Percentiles rank a stretch among this genome's conserved stretches.
Conservation (phyloP, 306 rosid species). For the Pachyrhizus erosus region DNA sequence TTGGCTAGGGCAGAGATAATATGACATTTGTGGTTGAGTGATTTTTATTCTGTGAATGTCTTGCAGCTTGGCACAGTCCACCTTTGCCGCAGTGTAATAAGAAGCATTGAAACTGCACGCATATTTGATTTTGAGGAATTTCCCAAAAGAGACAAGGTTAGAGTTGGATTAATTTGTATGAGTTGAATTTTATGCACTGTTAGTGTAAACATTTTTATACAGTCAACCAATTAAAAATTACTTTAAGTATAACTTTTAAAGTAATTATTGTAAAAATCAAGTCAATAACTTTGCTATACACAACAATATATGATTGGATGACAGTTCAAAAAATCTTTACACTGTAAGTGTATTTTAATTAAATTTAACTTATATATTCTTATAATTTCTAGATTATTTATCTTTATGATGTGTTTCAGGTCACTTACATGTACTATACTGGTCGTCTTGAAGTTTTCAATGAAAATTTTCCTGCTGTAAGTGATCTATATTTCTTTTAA, state of each 20-base stretch:
- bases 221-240: background rate
- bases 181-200: background rate
- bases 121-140: slow-evolving; percentile 98
- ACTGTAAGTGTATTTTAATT: background rate
- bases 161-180: slow-evolving; percentile 25
- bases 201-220: background rate
- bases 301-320: background rate
- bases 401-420: slow-evolving; percentile 60
- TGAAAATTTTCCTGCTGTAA: slow-evolving; percentile 92
- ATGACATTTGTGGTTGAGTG: slow-evolving; percentile 33
- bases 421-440: slow-evolving; percentile 96
- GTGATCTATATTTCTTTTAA: slow-evolving; percentile 49
- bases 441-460: slow-evolving; percentile 99
- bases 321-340: background rate
- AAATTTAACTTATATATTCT: background rate
- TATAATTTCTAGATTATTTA: slow-evolving; percentile 34
- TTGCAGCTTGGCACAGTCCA: slow-evolving; percentile 97
- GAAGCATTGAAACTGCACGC: slow-evolving; percentile 96
- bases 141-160: slow-evolving; percentile 95
- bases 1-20: slow-evolving; percentile 5
- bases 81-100: slow-evolving; percentile 95
- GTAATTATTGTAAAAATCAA: background rate
- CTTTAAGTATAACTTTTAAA: background rate
- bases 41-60: slow-evolving; percentile 39
- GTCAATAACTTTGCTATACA: background rate